Evolutionary conservation across 345 rosid genomes (phyloP).

Genomic region (Erodium maritimum): DNA sequence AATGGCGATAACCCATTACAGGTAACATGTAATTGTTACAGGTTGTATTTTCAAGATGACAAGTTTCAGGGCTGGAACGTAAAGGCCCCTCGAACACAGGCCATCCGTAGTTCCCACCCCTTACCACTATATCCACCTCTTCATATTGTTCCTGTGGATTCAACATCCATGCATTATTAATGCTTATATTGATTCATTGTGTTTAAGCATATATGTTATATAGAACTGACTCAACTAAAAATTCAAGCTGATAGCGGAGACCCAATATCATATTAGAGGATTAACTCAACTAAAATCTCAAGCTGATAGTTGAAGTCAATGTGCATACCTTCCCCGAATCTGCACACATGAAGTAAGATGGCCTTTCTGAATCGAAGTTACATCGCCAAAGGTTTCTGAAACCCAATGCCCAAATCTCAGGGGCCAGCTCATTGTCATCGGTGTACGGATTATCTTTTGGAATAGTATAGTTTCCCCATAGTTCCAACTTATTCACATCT

Average conservation of each 20-base stretch:
- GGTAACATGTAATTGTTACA: conserved; percentile 29
- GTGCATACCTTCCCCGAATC: conserved; percentile 43
- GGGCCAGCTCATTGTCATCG: conserved; percentile 24
- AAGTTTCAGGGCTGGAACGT: conserved; percentile 10
- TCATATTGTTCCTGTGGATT: conserved; percentile 30
- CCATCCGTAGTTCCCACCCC: conserved; percentile 55
- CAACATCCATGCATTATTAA: not conserved
- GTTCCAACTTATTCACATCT: conserved; percentile 15
- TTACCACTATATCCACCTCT: conserved; percentile 36
- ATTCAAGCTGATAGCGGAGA: too few relatives aligned
- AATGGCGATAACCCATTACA: conserved; percentile 35
- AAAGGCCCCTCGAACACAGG: conserved; percentile 29
- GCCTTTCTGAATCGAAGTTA: conserved; percentile 42
- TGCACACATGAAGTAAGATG: conserved; percentile 38
- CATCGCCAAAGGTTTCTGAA: conserved; percentile 50
- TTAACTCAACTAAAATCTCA: too few relatives aligned
- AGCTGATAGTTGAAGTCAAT: not conserved
- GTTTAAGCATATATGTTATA: too few relatives aligned
- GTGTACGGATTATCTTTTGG: conserved; percentile 39
- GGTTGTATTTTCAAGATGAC: conserved; percentile 15
- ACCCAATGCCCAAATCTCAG: conserved; percentile 56
- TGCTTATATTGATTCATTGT: not conserved
- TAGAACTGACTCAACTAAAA: too few relatives aligned
- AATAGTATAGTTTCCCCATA: conserved; percentile 49
- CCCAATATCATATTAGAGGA: too few relatives aligned